A percentile compares a stretch with the other conserved stretches of the same genome.
These are phyloP conservation scores for Boletus reticuloceps DNA, from an alignment of 768 basidiomycete species.

Conservation along the genomic window DNA sequence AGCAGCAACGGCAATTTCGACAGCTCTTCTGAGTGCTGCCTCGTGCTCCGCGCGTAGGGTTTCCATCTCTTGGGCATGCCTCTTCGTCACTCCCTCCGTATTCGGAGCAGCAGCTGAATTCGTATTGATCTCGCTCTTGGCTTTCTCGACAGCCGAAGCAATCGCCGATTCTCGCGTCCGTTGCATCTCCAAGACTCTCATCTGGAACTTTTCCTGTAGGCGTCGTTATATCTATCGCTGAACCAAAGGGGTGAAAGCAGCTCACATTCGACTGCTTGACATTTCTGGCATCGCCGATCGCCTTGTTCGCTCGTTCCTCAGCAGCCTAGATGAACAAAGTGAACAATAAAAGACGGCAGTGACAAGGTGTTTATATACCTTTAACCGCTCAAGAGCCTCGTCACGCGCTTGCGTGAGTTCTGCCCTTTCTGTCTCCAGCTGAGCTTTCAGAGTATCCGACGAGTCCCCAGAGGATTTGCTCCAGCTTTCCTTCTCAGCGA, in stretches of 20 bases:
- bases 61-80: conserved; percentile 60
- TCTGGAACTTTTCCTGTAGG: conserved; percentile 60
- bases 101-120: conserved; percentile 18
- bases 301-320: conserved; percentile 44
- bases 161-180: conserved; percentile 52
- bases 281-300: conserved; percentile 42
- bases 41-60: conserved; percentile 55
- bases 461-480: conserved; percentile 22
- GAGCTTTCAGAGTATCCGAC: conserved; percentile 33
- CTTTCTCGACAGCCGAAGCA: conserved; percentile 56
- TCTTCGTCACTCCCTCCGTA: conserved; percentile 42
- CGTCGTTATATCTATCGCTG: not conserved
- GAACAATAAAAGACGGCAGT: not conserved
- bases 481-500: conserved; percentile 53
- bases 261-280: conserved; percentile 33
- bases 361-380: conserved; percentile 38
- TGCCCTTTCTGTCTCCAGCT: conserved; percentile 60
- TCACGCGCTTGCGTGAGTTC: conserved; percentile 56
- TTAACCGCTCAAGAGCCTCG: conserved; percentile 56
- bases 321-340: conserved; percentile 30
- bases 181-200: conserved; percentile 50
- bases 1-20: conserved; percentile 41
- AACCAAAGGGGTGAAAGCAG: not conserved
- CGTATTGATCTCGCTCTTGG: conserved; percentile 43
- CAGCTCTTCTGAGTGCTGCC: conserved; percentile 50